phyloP scores from a whole-genome alignment of 306 rosid genomes.

The Malus orientalis region DNA sequence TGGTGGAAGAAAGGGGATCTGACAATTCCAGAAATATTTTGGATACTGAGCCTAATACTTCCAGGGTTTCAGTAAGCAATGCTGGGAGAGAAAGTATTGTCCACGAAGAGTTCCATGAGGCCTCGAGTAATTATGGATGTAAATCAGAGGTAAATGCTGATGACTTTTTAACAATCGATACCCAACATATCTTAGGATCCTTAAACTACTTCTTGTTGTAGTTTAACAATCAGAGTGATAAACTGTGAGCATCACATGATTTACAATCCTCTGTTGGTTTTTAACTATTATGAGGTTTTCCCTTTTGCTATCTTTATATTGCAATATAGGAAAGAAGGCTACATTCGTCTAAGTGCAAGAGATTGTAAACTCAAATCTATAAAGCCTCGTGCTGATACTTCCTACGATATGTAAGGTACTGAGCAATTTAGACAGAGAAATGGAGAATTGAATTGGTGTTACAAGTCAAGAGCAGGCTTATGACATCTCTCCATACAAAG shows the following conservation, averaged over 20 bases:
- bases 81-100: slow-evolving; percentile 22
- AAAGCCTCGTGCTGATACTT: slow-evolving; percentile 14
- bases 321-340: background rate
- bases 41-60: slow-evolving; percentile 23
- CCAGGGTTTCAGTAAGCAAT: slow-evolving; percentile 22
- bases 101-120: slow-evolving; percentile 12
- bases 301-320: too few species aligned
- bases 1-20: slow-evolving; percentile 19
- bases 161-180: slow-evolving; percentile 8
- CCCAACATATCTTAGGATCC: background rate
- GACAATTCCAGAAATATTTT: slow-evolving; percentile 15
- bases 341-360: background rate
- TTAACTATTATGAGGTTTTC: too few species aligned
- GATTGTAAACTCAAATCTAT: background rate
- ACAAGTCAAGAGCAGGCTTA: slow-evolving; percentile 52
- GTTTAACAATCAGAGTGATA: background rate
- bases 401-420: slow-evolving; percentile 28
- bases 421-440: slow-evolving; percentile 24
- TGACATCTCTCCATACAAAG: slow-evolving; percentile 80
- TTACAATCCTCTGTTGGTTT: background rate
- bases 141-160: slow-evolving; percentile 32
- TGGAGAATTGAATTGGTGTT: slow-evolving; percentile 13
- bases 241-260: background rate
- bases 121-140: slow-evolving; percentile 16
- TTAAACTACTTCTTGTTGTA: too few species aligned